phyloP scores from a whole-genome alignment of 148 eudicot species.

The Cornus florida region DNA sequence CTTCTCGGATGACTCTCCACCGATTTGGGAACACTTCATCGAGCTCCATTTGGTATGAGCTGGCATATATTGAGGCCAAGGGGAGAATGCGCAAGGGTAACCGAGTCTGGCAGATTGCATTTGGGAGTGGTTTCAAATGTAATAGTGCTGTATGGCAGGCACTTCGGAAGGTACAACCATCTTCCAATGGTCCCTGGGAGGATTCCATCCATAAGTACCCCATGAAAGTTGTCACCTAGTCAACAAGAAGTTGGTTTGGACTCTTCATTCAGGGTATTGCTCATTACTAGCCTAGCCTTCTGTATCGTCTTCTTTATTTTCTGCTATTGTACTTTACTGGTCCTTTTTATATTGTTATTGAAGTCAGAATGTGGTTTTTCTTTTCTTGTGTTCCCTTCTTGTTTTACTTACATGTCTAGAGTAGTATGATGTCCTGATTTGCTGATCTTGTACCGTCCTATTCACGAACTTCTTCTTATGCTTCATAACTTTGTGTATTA shows the following conservation, averaged over 20 bases:
- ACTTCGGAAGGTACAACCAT: slow-evolving; percentile 31
- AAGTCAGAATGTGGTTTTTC: neutral
- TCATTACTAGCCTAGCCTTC: neutral
- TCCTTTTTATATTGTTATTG: neutral
- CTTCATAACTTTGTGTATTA: slow-evolving; percentile 1
- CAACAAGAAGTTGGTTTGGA: neutral
- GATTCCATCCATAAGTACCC: slow-evolving; percentile 53
- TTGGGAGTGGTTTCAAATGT: slow-evolving; percentile 59
- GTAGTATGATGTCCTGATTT: neutral
- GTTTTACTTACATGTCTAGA: slow-evolving; percentile 2
- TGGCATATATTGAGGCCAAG: slow-evolving; percentile 49
- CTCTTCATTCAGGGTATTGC: slow-evolving; percentile 1
- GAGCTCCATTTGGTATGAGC: slow-evolving; percentile 57
- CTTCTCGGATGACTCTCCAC: slow-evolving; percentile 55
- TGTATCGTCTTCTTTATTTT: neutral
- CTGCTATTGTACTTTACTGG: neutral
- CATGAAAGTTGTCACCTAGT: slow-evolving; percentile 30
- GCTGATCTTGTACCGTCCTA: slow-evolving; percentile 11
- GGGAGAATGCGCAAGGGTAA: slow-evolving; percentile 37
- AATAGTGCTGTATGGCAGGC: slow-evolving; percentile 61
- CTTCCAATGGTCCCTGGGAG: slow-evolving; percentile 38
- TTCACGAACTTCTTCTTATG: neutral
- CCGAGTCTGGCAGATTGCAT: slow-evolving; percentile 55
- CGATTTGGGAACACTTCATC: slow-evolving; percentile 57
- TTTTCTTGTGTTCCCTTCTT: neutral